Percentiles rank a stretch among this genome's conserved stretches.
Evolutionary conservation across 2,329 filamentous ascomycete species (phyloP).

Genomic region (Pestalotiopsis sp.): DNA sequence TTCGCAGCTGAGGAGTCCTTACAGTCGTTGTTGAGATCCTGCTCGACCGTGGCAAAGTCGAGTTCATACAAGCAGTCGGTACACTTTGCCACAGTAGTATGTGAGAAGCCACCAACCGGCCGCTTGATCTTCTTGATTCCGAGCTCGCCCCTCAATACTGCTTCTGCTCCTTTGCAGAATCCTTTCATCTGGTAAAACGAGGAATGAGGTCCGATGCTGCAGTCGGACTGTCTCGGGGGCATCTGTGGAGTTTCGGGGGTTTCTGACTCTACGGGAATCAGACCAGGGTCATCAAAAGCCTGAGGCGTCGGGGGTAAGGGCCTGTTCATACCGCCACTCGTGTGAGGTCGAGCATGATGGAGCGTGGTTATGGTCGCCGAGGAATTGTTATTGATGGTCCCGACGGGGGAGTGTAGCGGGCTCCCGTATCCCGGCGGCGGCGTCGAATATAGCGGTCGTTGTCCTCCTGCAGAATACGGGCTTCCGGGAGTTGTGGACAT

Average conservation of each 20-base stretch:
- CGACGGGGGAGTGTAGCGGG: constrained; percentile 17
- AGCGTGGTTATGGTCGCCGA: constrained; percentile 19
- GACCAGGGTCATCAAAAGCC: constrained; percentile 28
- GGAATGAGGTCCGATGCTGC: constrained; percentile 44
- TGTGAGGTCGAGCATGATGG: constrained; percentile 1
- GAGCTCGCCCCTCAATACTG: constrained; percentile 47
- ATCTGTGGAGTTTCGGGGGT: constrained; percentile 18
- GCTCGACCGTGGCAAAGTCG: constrained; percentile 53
- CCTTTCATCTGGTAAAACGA: constrained; percentile 56
- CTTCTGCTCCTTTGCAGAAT: constrained; percentile 57
- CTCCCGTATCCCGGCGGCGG: constrained; percentile 24
- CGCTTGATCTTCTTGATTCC: constrained; percentile 54
- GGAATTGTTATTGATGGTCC: constrained; percentile 19
- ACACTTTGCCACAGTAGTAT: constrained; percentile 51
- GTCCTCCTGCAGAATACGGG: constrained; percentile 17
- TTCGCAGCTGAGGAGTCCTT: constrained; percentile 23
- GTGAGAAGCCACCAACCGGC: constrained; percentile 46
- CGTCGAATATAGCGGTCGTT: constrained; percentile 21
- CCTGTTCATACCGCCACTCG: background rate
- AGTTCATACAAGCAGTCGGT: constrained; percentile 55
- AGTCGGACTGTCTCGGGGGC: constrained; percentile 33
- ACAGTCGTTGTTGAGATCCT: constrained; percentile 52
- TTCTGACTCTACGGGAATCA: constrained; percentile 38
- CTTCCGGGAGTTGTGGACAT: constrained; percentile 17
- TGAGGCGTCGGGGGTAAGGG: background rate